Conservation (phyloP, 257 asterid genomes). For the Plantago ovata region DNA sequence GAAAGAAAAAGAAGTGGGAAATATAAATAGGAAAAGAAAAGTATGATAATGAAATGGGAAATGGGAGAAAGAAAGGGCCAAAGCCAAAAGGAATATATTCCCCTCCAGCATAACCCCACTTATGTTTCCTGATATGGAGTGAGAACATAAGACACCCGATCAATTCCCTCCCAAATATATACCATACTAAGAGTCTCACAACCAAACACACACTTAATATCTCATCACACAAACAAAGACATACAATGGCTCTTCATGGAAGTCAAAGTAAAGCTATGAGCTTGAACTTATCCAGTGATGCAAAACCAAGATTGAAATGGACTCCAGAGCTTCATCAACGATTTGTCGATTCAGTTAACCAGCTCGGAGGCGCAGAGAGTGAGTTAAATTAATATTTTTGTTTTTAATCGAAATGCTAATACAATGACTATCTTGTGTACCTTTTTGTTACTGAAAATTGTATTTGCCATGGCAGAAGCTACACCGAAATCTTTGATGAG, state of each 20-base stretch:
- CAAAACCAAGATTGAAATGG: slow-evolving; percentile 92
- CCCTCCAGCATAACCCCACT: slow-evolving; percentile 54
- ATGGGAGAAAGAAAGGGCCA: slow-evolving; percentile 52
- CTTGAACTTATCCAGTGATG: slow-evolving; percentile 72
- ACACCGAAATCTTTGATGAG: slow-evolving; percentile 96
- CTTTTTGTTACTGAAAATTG: not conserved
- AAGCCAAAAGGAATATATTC: slow-evolving; percentile 85
- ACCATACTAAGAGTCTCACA: slow-evolving; percentile 29
- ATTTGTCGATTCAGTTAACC: slow-evolving; percentile 60
- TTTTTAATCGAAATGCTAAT: not conserved
- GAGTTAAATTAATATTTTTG: slow-evolving; percentile 24
- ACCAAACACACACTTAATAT: slow-evolving; percentile 15
- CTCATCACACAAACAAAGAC: slow-evolving; percentile 7
- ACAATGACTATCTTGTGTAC: not conserved
- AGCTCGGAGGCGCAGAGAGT: slow-evolving; percentile 90
- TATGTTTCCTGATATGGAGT: slow-evolving; percentile 88
- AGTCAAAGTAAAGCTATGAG: slow-evolving; percentile 44
- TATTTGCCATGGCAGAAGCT: slow-evolving; percentile 62
- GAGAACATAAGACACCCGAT: slow-evolving; percentile 62
- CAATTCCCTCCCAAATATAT: slow-evolving; percentile 64
- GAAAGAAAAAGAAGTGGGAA: slow-evolving; percentile 19
- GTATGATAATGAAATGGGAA: slow-evolving; percentile 66
- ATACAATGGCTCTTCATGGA: slow-evolving; percentile 46
- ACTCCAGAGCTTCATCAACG: slow-evolving; percentile 78
- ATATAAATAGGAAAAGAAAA: slow-evolving; percentile 28